Base-by-base conservation (phyloP, 1,139 yeast genomes). In the Kodamaea sp. region DNA sequence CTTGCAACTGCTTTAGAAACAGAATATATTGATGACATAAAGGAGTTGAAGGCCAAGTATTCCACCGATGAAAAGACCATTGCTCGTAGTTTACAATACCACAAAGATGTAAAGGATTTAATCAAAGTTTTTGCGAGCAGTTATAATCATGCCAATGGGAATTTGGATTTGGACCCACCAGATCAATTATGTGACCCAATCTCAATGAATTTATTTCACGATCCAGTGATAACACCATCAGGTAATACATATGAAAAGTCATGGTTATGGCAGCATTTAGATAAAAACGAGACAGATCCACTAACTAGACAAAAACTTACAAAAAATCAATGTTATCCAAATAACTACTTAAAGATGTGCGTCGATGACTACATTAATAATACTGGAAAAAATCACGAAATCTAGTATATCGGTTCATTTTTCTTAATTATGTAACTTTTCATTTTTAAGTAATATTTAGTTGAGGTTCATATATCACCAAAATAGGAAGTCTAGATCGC, bases 211-310 rank as follows among this genome's bases (percentile, higher is more conserved):
- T 39, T 73, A 15, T 70, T 72, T 46, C 49, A 50, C 31, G 70
- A 73, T 31, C 79, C 79, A 0, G 78, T 74, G 5, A 54, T 73
- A 8, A 60, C 73, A 9, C 75, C 74, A 5, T 63, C 74, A n/a
- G 79, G 79, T 2, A 67, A 65, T 33, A 62, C 77, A 1, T 74
- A 68, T 47, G 79, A 73, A 46, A 62, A 65, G 41, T 47, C 71
- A 1, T 62, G 68, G 59, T 52, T 73, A 12, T 44, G 62, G 39
- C 65, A 63, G 42, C 72, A 70, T 47, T 52, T 73, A 34, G 52
- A 55, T 32, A 56, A 50, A 24, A 55, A 60, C 45, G 58, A 60
- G 10, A 57, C 57, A 24, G 78, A 73, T 46, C 78, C 77, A 5
- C 53, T 69, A 35, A 60, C 52, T 1, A 44, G 55, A 32, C 49